These are phyloP conservation scores for Pelargonium cotyledonis DNA, from an alignment of 441 rosid species.

Conservation along the genomic window DNA sequence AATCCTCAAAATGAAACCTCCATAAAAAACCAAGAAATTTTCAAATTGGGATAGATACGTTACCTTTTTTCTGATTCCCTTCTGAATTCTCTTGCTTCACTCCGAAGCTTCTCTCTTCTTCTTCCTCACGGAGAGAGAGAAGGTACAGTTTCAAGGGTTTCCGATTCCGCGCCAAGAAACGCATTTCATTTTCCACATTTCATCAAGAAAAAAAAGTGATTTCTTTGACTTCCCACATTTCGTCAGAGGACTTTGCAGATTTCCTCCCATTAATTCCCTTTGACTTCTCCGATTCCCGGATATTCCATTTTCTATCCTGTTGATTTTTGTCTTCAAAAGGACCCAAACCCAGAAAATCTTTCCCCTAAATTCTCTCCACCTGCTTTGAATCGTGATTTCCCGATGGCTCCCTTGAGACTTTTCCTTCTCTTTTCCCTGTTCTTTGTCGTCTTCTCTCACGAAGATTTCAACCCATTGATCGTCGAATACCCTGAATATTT, in stretches of 20 bases:
- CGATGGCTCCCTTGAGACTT: conserved; percentile 31
- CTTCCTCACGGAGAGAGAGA: background rate
- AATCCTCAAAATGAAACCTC: too few relatives aligned
- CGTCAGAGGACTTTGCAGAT: too few relatives aligned
- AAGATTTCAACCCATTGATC: conserved; percentile 39
- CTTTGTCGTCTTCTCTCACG: conserved; percentile 30
- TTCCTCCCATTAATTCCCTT: background rate
- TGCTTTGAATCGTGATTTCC: background rate
- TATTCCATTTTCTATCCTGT: background rate
- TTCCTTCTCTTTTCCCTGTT: conserved; percentile 29
- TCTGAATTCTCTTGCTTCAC: background rate
- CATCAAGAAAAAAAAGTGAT: too few relatives aligned
- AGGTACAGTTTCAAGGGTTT: conserved; percentile 2
- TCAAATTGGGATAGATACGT: too few relatives aligned
- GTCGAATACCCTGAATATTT: conserved; percentile 39
- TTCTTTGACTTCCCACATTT: too few relatives aligned
- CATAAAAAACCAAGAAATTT: too few relatives aligned
- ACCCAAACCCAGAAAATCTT: too few relatives aligned
- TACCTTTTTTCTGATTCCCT: too few relatives aligned
- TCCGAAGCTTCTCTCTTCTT: background rate
- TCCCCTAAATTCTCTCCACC: too few relatives aligned
- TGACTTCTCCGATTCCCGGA: background rate
- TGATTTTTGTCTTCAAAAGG: too few relatives aligned
- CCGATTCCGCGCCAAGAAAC: background rate
- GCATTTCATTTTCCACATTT: background rate